Evolutionary conservation across 78 protist species (phyloP), one percentile per base, ranked within the genome.

Genomic region (Tieghemostelium lacteum): DNA sequence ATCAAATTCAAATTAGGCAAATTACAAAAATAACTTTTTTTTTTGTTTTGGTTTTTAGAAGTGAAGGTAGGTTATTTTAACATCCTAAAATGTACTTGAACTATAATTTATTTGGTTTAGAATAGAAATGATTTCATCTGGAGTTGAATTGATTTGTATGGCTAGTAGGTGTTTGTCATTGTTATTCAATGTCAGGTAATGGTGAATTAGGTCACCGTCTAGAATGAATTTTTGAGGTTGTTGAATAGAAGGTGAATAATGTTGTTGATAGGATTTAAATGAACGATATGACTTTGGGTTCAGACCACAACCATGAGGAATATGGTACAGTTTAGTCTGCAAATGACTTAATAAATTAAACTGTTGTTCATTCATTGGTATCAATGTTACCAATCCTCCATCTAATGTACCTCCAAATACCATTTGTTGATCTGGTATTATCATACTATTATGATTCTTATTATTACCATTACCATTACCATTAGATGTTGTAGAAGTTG

Each of bases 261-360:
- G 26, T 61, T 86, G 75, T 45, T 40, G 26, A 57, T 33, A 73
- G 33, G 69, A 42, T 65, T 69, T 54, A 22, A 69, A 36, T 26
- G 73, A n/a, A 29, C 76, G 37, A 55, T 40, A 85, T n/a, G 26
- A 62, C 31, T 72, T 66, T 62, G 95, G 83, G 39, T 92, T 92
- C n/a, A 92, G 22, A 29, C 89, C 87, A 6, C 92, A 92, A 14
- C 42, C 22, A 33, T 92, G 95, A 16, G 92, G 87, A 16, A 73
- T 3, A n/a, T 61, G 66, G 29, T 66, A 70, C 17, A 92, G 8
- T 62, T 67, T 65, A 0, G 74, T 29, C 58, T 92, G 88, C 1
- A 92, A 49, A 10, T 60, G 67, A 19, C 49, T 55, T 28, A 92
- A 74, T 8, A 85, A 39, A 55, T 52, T 55, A 63, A 52, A 85